These are phyloP conservation scores for Cordyceps fumosorosea DNA, from an alignment of 2,329 filamentous ascomycete genomes.

Conservation along the genomic window DNA sequence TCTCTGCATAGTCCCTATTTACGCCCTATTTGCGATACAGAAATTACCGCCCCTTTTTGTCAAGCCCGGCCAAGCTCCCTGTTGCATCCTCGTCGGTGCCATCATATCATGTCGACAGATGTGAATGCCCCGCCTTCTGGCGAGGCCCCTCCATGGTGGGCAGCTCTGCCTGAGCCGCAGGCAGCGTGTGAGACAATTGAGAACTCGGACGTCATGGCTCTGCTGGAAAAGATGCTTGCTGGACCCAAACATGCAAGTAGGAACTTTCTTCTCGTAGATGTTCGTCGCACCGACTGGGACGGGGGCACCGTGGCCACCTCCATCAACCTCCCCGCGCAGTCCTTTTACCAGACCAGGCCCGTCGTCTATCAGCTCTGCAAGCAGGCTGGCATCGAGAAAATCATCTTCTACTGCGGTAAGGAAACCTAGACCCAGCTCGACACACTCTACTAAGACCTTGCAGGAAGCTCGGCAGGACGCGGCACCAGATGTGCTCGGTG, in stretches of 20 bases:
- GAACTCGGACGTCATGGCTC: slow-evolving; percentile 31
- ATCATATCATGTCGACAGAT: background rate
- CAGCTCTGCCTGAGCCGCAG: slow-evolving; percentile 36
- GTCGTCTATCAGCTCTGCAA: slow-evolving; percentile 43
- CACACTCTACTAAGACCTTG: background rate
- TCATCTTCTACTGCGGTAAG: slow-evolving; percentile 52
- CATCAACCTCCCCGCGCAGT: slow-evolving; percentile 51
- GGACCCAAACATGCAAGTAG: slow-evolving; percentile 21
- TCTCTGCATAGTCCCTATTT: background rate
- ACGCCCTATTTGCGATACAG: background rate
- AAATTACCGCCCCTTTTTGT: background rate
- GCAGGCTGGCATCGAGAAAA: slow-evolving; percentile 38
- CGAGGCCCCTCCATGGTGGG: slow-evolving; percentile 30
- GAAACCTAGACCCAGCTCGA: background rate
- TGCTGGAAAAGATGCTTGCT: slow-evolving; percentile 33
- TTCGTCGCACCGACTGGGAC: slow-evolving; percentile 47
- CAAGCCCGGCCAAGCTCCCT: background rate
- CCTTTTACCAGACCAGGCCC: slow-evolving; percentile 43
- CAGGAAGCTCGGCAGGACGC: slow-evolving; percentile 44
- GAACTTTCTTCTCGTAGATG: slow-evolving; percentile 44
- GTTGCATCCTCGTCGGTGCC: no score
- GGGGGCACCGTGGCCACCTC: slow-evolving; percentile 55
- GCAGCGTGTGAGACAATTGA: slow-evolving; percentile 32
- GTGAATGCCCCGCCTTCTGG: slow-evolving; percentile 7
- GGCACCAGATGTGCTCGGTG: slow-evolving; percentile 47